Base-by-base conservation (phyloP, 768 basidiomycete species). In the Psilocybe cubensis region DNA sequence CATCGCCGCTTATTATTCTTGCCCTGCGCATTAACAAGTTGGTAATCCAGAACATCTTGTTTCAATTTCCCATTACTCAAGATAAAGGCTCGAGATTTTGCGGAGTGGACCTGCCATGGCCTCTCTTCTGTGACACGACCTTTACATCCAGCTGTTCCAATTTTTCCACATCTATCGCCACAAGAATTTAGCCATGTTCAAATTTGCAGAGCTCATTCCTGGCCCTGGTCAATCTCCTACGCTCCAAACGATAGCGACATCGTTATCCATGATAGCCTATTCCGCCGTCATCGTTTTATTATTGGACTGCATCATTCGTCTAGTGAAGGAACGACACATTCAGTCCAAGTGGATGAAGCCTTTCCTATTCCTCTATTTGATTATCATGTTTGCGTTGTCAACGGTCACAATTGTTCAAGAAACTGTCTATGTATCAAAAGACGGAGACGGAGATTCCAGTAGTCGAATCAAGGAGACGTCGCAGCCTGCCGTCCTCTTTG, bases 311-410 rank as follows among this genome's bases (percentile, higher is more conserved):
- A 25, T 44, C 29, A 40, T 27, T 17, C 49, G 11, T 27, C 25
- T 57, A 14, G 6, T 50, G 41, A 57, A 44, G 3, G 29, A 10
- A 33, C 2, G 41, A 4, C 23, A 18, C 7, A 33, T 41, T 1
- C 47, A 52, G 14, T 56, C 59, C 9, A 12, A 28, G n/a, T 17
- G 27, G 18, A 56, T 56, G 49, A 41, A 44, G 31, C 44, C 42
- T 6, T 56, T 60, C 35, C 25, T 60, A 1, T 27, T 47, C 12
- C 25, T 31, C 24, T 60, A 60, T 18, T 27, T 56, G 1, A 33
- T 42, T 17, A 4, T 60, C 20, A 60, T 60, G 54, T 23, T 52
- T 17, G 18, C 28, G 3, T 17, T 60, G 8, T 55, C 53, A 8
- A 60, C 59, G 1, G 8, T 48, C 20, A 41, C 59, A 7, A 6